phyloP scores from a whole-genome alignment of 768 basidiomycete genomes.

The Exsudoporus frostii region DNA sequence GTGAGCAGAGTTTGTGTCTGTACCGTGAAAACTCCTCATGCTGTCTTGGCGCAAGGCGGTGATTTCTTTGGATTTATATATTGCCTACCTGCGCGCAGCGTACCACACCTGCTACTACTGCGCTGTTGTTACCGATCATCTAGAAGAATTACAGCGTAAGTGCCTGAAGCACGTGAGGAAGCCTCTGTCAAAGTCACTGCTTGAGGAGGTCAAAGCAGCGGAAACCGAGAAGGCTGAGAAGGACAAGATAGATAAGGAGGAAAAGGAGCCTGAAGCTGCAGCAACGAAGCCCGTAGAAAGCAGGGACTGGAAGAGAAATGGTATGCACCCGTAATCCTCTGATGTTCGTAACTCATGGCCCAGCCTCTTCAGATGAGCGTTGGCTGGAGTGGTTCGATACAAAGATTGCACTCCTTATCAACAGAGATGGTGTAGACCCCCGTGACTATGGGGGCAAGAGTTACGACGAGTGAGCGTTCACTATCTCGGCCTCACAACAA shows the following conservation, averaged over 20 bases:
- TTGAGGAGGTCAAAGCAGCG: constrained; percentile 59
- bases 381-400: constrained; percentile 90
- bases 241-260: constrained; percentile 45
- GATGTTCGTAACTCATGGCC: constrained; percentile 9
- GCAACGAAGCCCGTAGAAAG: constrained; percentile 38
- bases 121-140: constrained; percentile 85
- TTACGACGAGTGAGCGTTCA: constrained; percentile 74
- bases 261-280: constrained; percentile 36
- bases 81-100: constrained; percentile 89
- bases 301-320: constrained; percentile 62
- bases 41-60: constrained; percentile 49
- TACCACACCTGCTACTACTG: constrained; percentile 99
- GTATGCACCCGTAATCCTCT: constrained; percentile 36
- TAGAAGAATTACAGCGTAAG: constrained; percentile 93
- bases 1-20: constrained; percentile 38
- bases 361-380: constrained; percentile 59
- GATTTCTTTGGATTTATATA: constrained; percentile 85
- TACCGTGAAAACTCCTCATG: constrained; percentile 20
- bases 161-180: constrained; percentile 90
- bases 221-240: constrained; percentile 46
- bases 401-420: constrained; percentile 78
- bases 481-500: constrained; percentile 3
- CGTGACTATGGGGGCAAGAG: constrained; percentile 87
- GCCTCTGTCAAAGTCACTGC: constrained; percentile 57
- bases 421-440: constrained; percentile 77